Conservation (phyloP, 2,329 filamentous ascomycete genomes). For the Fusarium sp. region DNA sequence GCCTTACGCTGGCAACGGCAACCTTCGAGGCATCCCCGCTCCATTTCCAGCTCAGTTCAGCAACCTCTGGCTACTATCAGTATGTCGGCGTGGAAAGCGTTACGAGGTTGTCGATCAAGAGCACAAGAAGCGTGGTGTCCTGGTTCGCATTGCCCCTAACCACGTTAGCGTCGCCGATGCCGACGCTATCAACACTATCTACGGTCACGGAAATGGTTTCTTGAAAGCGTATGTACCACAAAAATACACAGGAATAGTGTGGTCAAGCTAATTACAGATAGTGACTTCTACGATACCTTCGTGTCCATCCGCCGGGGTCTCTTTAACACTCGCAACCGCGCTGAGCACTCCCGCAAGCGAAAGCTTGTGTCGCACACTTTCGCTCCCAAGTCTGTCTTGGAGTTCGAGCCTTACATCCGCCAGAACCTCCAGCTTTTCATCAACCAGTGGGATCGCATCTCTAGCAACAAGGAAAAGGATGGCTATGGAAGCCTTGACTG, state of each 20-base stretch:
- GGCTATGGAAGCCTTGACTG: slow-evolving; percentile 76
- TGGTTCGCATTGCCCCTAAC: slow-evolving; percentile 87
- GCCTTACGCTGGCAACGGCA: slow-evolving; percentile 65
- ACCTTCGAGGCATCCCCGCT: slow-evolving; percentile 70
- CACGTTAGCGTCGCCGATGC: slow-evolving; percentile 88
- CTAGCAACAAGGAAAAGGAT: slow-evolving; percentile 68
- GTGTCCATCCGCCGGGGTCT: slow-evolving; percentile 88
- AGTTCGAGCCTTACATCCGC: slow-evolving; percentile 93
- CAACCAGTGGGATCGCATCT: slow-evolving; percentile 78
- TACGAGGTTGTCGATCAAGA: slow-evolving; percentile 76
- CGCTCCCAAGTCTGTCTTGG: slow-evolving; percentile 81
- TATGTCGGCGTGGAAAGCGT: slow-evolving; percentile 75
- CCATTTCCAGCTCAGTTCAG: slow-evolving; percentile 77
- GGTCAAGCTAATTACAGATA: slow-evolving; percentile 50
- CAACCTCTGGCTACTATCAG: slow-evolving; percentile 84
- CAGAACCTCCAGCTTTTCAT: slow-evolving; percentile 84
- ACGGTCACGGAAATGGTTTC: slow-evolving; percentile 85
- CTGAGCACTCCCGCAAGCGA: slow-evolving; percentile 88
- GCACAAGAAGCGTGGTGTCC: slow-evolving; percentile 81
- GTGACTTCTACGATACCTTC: slow-evolving; percentile 92
- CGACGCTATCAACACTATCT: slow-evolving; percentile 80
- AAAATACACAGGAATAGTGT: fast-evolving
- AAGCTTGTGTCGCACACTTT: slow-evolving; percentile 95
- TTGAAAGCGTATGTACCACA: slow-evolving; percentile 71
- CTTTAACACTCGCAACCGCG: slow-evolving; percentile 89